A percentile compares a stretch with the other conserved stretches of the same genome.
phyloP scores from a whole-genome alignment of 768 basidiomycete genomes.

The Brasilioporus rufonigricans region DNA sequence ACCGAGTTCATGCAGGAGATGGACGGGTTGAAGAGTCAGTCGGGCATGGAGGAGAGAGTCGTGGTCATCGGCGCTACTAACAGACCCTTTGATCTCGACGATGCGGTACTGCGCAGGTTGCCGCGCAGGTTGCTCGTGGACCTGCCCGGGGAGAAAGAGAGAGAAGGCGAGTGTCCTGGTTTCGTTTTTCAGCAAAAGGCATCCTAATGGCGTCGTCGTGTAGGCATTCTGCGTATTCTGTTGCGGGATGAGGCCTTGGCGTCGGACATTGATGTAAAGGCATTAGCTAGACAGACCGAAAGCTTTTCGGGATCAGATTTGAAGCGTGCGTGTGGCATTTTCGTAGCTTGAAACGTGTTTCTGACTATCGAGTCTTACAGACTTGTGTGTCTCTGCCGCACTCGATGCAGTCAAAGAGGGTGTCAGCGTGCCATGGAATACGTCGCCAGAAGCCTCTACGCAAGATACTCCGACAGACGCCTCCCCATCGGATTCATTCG shows the following conservation, averaged over 20 bases:
- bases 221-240: conserved; percentile 86
- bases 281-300: conserved; percentile 69
- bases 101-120: conserved; percentile 86
- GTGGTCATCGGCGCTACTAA: conserved; percentile 96
- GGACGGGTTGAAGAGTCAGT: conserved; percentile 78
- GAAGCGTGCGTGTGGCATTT: conserved; percentile 62
- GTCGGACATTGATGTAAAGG: conserved; percentile 57
- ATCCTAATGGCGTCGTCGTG: conserved; percentile 3
- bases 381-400: conserved; percentile 90
- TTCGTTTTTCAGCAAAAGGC: not conserved
- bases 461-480: not conserved
- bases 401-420: conserved; percentile 88
- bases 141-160: conserved; percentile 81
- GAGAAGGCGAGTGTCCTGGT: conserved; percentile 59
- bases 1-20: conserved; percentile 97
- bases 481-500: conserved; percentile 6
- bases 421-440: conserved; percentile 75
- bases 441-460: conserved; percentile 2
- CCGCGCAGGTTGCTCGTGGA: conserved; percentile 87
- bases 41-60: conserved; percentile 64
- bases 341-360: not conserved
- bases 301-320: conserved; percentile 93
- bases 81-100: conserved; percentile 85
- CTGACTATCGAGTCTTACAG: conserved; percentile 38
- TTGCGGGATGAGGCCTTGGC: conserved; percentile 77